Evolutionary conservation across 1,284 basidiomycete species (phyloP).

Genomic region (Cryptococcus hybrid): DNA sequence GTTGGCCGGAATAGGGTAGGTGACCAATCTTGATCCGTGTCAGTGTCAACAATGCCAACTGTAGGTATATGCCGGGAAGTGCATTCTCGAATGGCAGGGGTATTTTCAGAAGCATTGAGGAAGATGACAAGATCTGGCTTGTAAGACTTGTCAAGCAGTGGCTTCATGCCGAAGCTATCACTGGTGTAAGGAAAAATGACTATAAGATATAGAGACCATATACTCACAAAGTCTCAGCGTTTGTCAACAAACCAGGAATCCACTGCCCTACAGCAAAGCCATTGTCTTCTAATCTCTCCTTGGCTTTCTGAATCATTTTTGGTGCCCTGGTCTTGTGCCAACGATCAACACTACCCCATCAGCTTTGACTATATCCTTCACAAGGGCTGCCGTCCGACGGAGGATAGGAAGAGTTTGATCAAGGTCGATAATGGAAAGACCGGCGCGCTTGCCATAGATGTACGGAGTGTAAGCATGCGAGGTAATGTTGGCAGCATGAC

Average conservation of each 20-base stretch:
- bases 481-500: constrained; percentile 78
- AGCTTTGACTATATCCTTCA: constrained; percentile 73
- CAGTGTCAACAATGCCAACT: constrained; percentile 87
- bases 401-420: constrained; percentile 91
- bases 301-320: constrained; percentile 75
- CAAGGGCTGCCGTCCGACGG: constrained; percentile 82
- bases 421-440: constrained; percentile 91
- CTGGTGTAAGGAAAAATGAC: not conserved
- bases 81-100: constrained; percentile 81
- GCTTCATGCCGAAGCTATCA: constrained; percentile 59
- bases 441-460: constrained; percentile 87
- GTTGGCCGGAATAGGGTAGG: constrained; percentile 98
- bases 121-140: constrained; percentile 85
- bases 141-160: constrained; percentile 60
- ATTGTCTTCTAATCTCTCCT: constrained; percentile 67
- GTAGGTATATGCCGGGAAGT: constrained; percentile 80
- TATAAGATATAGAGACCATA: not conserved
- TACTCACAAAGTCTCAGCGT: constrained; percentile 67
- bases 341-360: constrained; percentile 89
- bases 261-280: constrained; percentile 85
- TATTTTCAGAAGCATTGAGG: constrained; percentile 81
- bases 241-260: constrained; percentile 93
- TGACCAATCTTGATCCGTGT: constrained; percentile 92
- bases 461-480: constrained; percentile 89
- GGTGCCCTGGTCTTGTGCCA: constrained; percentile 77